Base-by-base conservation (phyloP, 306 rosid genomes). In the Calophaca sinica region DNA sequence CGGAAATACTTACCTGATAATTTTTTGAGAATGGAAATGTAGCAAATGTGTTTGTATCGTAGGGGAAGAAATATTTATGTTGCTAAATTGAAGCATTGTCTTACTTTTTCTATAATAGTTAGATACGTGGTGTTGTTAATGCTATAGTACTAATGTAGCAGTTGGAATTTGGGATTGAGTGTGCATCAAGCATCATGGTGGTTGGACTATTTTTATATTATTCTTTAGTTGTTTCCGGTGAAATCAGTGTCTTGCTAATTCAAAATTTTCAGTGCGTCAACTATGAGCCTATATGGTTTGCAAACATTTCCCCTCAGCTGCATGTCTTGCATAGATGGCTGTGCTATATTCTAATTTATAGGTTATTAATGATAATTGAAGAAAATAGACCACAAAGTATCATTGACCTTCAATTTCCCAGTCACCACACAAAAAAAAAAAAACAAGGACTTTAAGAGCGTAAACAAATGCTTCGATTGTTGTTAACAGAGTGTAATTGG, bases 111-210 rank as follows among this genome's bases (percentile, higher is more conserved):
- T 7, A 10, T 51, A 13, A 7, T 59, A 20, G 46, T 39, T 2
- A 0, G 54, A 45, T 55, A 12, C 32, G 6, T 10, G 10, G 39
- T 48, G 28, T 53, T 46, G 66, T 60, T 60, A 73, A 10, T 3
- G 29, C 50, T 44, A 46, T 11, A n/a, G n/a, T n/a, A 1, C 48
- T 65, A 8, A 50, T 14, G 44, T 57, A 32, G 14, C 42, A 15
- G 9, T 14, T 76, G 50, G 79, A 33, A 74, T 66, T 50, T 66
- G 75, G 63, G 72, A 72, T 66, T 76, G 59, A 67, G 49, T 6
- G 62, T 15, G 42, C 11, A 48, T 77, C 67, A 28, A 68, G 44
- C 68, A 39, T 68, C 45, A 33, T 31, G 75, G 39, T 71, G 69
- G 69, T 57, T 54, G 35, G 42, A n/a, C 70, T 32, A 12, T 45